Evolutionary conservation across 2,329 filamentous ascomycete genomes (phyloP).

Genomic region (Meredithiella fracta): DNA sequence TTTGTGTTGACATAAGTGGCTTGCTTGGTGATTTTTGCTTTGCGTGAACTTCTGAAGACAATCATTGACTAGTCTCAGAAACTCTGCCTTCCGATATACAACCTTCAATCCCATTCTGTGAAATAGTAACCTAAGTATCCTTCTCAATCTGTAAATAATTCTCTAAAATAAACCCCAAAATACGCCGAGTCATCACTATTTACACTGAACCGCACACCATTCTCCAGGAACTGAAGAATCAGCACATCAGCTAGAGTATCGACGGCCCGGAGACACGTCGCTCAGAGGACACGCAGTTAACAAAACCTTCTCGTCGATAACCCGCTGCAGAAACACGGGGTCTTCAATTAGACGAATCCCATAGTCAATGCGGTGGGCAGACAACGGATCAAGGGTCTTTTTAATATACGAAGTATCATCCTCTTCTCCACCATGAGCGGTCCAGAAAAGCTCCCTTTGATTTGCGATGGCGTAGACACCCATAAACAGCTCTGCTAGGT

Average conservation of each 20-base stretch:
- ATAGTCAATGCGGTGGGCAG: slow-evolving; percentile 56
- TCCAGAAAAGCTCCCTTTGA: slow-evolving; percentile 39
- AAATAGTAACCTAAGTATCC: slow-evolving; percentile 53
- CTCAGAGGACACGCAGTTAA: slow-evolving; percentile 59
- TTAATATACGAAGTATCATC: slow-evolving; percentile 50
- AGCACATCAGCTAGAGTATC: slow-evolving; percentile 27
- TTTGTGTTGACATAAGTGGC: neutral
- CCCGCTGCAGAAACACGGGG: slow-evolving; percentile 36
- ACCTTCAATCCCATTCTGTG: slow-evolving; percentile 42
- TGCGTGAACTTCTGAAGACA: neutral
- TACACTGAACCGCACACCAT: slow-evolving; percentile 50
- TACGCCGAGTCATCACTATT: slow-evolving; percentile 63
- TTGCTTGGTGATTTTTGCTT: no score
- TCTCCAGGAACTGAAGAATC: slow-evolving; percentile 44
- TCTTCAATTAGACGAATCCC: slow-evolving; percentile 51
- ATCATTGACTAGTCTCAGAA: neutral
- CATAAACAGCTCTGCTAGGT: slow-evolving; percentile 42
- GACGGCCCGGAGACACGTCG: slow-evolving; percentile 36
- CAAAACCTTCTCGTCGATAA: slow-evolving; percentile 41
- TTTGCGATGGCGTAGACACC: slow-evolving; percentile 41
- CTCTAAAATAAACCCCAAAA: slow-evolving; percentile 59
- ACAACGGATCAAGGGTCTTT: slow-evolving; percentile 44
- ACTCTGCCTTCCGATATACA: neutral
- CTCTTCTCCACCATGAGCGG: slow-evolving; percentile 63
- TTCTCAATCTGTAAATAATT: slow-evolving; percentile 62